phyloP scores from a whole-genome alignment of 768 basidiomycete species.

The Suillus americanus region DNA sequence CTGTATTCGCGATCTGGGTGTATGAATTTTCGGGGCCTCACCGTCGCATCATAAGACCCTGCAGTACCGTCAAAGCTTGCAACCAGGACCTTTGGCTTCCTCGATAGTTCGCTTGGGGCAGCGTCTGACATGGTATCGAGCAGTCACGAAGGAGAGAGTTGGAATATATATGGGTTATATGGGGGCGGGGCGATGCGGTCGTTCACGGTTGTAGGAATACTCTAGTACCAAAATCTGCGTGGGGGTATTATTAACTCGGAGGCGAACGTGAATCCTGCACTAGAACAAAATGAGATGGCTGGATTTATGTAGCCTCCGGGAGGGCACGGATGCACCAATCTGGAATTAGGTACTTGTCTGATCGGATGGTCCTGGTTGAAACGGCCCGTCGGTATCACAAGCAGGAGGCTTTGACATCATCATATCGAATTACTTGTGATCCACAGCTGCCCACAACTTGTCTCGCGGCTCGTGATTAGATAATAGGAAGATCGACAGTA shows the following conservation, averaged over 20 bases:
- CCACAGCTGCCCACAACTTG: background rate
- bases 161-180: background rate
- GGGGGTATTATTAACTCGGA: background rate
- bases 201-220: background rate
- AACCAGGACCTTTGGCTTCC: slow-evolving; percentile 45
- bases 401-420: background rate
- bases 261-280: background rate
- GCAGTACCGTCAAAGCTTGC: slow-evolving; percentile 74
- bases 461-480: background rate
- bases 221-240: background rate
- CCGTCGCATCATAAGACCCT: slow-evolving; percentile 47
- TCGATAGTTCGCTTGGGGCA: slow-evolving; percentile 3
- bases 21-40: slow-evolving; percentile 25
- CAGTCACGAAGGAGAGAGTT: no score
- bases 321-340: background rate
- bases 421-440: background rate
- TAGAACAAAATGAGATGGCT: background rate
- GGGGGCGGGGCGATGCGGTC: background rate
- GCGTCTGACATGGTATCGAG: slow-evolving; percentile 18
- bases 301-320: background rate
- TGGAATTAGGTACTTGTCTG: background rate
- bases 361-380: background rate
- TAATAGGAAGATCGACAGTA: background rate
- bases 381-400: background rate
- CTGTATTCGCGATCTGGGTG: background rate